These are phyloP conservation scores for Cladophialophora bantiana DNA, from an alignment of 2,329 filamentous ascomycete species.

Conservation along the genomic window DNA sequence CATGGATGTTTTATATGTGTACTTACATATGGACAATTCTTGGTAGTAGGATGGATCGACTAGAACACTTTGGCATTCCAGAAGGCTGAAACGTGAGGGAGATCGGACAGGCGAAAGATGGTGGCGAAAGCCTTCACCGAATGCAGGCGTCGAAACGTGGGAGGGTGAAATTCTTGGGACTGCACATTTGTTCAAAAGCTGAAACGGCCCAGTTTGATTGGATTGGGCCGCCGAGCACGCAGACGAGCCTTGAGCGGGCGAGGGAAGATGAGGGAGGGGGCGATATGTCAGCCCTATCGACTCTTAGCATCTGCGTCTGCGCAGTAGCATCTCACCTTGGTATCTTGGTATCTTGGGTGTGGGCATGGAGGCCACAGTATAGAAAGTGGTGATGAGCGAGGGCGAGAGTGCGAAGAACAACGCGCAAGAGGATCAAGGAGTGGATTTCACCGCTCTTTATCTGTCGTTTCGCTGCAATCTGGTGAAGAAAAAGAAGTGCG, in stretches of 20 bases:
- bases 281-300: constrained; percentile 25
- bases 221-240: constrained; percentile 12
- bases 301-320: constrained; percentile 3
- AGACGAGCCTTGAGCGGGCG: neutral
- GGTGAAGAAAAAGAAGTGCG: neutral
- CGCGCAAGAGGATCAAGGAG: neutral
- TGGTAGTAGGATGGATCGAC: constrained; percentile 2
- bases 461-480: constrained; percentile 1
- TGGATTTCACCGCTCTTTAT: constrained; percentile 20
- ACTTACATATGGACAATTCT: constrained; percentile 1
- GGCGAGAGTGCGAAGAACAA: neutral
- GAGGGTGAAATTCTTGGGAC: constrained; percentile 17
- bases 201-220: constrained; percentile 17
- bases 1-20: neutral
- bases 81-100: constrained; percentile 19
- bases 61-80: neutral
- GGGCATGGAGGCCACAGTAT: neutral
- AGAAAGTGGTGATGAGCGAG: neutral
- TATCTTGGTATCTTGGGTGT: constrained; percentile 4
- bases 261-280: constrained; percentile 6
- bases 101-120: neutral
- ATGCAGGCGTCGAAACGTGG: constrained; percentile 7
- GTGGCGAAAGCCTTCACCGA: neutral
- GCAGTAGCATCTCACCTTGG: neutral
- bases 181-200: constrained; percentile 29